Base-by-base conservation (phyloP, 2,329 filamentous ascomycete species). In the Immersiporthe knoxdaviesiana region DNA sequence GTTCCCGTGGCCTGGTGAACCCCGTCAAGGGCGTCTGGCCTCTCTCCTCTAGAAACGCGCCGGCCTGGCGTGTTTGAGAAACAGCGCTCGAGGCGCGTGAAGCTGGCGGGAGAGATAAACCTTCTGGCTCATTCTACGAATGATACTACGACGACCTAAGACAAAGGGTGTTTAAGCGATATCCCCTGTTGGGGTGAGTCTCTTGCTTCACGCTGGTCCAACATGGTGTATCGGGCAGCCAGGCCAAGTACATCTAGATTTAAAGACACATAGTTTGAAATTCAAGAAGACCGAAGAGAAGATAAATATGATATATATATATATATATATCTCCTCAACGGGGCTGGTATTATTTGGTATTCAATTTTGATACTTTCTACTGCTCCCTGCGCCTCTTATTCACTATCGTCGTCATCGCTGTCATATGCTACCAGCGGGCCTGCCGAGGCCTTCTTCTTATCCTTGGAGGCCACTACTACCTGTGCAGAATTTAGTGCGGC, bases 351-450 rank as follows among this genome's bases (percentile, higher is more conserved):
- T 2, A 56, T 32, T 4, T 56, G 12, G 52, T 56, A 32, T 18
- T 18, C n/a, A 32, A 5, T 8, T 18, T 8, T 18, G 27, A 56
- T 16, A 30, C 24, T 18, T 56, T 32, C 14, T 30, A 8, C 24
- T 56, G 52, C 52, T 32, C 14, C n/a, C 24, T 18, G 24, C 59
- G 21, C 35, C n/a, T 41, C 59, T 37, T 62, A 69, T 37, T 71
- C 70, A 65, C 70, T 71, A 76, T 84, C 81, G 68, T 84, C 81
- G 68, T 84, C 91, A 71, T 97, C 94, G 77, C 94, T 97, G 68
- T 90, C 94, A 76, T 99, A 99, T 35, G 87, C 92, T 27, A 97
- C 96, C 73, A 98, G 81, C 8, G 93, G 92, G 1, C 92, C 93
- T 24, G 87, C 79, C 37, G 88, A 73, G 12, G 79, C 81, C 37